Base-by-base conservation (phyloP, 768 basidiomycete genomes). In the Phlebiopsis gigantea region DNA sequence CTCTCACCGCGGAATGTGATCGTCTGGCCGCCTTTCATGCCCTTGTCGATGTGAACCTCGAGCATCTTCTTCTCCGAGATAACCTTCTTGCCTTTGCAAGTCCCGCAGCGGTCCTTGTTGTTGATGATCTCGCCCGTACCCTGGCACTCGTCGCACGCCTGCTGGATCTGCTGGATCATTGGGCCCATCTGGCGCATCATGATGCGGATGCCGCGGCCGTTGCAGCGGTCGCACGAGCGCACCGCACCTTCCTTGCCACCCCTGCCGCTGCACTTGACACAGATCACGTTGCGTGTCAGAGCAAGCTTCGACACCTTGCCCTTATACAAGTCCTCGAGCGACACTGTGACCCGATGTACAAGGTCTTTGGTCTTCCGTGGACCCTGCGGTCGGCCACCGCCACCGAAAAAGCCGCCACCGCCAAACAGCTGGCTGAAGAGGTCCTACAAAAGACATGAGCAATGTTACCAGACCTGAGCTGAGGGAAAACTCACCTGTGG, bases 141-240 rank as follows among this genome's bases (percentile, higher is more conserved):
- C 50, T 79, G 82, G 71, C 97, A 99, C 15, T 98, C 97, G 68
- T 88, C 85, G 76, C 97, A 99, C 45, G 85, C 80, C 53, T 93
- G 90, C 70, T 98, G 97, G 63, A 98, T 91, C 74, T 99, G 96
- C 73, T 99, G 97, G 65, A 99, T 92, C 97, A 99, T 99, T 4
- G 97, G 97, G 25, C 97, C 97, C 84, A 99, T 90, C 72, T 98
- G 97, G 59, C 97, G 90, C 59, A 98, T 75, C 51, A 88, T 92
- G 67, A 98, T 73, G 70, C 87, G 90, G 77, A 95, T 75, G 65
- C 97, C 97, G 62, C 93, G 91, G 56, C 97, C 97, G 66, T 75
- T 80, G 76, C 97, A 99, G 14, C 76, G 66, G 43, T 70, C 61
- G 73, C 97, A 99, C 25, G 78, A 66, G 68, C 85, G 83, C 61